Percentiles rank a stretch among this genome's conserved stretches.
phyloP scores from a whole-genome alignment of 192 early-diverging fungal species.

The Coemansia sp. region DNA sequence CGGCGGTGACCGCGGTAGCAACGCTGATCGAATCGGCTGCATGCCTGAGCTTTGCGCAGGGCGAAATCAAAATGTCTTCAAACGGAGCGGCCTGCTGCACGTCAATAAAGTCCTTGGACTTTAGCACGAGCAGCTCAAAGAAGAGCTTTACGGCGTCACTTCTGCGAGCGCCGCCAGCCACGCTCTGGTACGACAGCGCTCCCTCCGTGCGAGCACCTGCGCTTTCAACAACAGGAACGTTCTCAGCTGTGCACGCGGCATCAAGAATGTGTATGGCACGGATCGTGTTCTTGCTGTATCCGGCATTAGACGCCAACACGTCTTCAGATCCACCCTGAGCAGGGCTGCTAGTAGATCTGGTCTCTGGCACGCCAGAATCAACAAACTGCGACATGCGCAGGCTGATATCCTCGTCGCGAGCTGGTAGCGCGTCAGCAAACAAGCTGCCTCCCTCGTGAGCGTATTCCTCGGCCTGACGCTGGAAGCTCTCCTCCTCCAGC shows the following conservation, averaged over 20 bases:
- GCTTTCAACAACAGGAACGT: conserved; percentile 9
- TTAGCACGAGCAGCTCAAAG: conserved; percentile 89
- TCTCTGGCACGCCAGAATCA: conserved; percentile 4
- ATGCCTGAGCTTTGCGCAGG: conserved; percentile 30
- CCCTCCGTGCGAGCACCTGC: background rate
- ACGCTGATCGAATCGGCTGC: conserved; percentile 29
- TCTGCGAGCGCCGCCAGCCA: conserved; percentile 53
- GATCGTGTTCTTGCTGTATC: conserved; percentile 60
- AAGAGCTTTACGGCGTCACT: conserved; percentile 79
- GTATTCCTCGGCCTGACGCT: conserved; percentile 30
- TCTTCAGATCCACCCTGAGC: background rate
- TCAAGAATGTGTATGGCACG: conserved; percentile 63
- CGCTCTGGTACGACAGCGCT: conserved; percentile 33
- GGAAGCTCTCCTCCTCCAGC: conserved; percentile 52
- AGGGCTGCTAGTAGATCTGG: background rate
- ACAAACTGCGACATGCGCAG: conserved; percentile 5
- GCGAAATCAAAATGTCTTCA: conserved; percentile 75
- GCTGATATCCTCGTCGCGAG: conserved; percentile 26
- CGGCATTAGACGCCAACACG: conserved; percentile 5
- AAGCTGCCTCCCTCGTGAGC: conserved; percentile 27
- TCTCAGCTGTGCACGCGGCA: conserved; percentile 41
- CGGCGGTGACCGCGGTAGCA: background rate
- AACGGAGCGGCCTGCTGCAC: conserved; percentile 77
- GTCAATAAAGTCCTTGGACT: conserved; percentile 80
- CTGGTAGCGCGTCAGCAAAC: conserved; percentile 31